Evolutionary conservation across 129 eudicot genomes (phyloP).

Genomic region (Logfia minima): DNA sequence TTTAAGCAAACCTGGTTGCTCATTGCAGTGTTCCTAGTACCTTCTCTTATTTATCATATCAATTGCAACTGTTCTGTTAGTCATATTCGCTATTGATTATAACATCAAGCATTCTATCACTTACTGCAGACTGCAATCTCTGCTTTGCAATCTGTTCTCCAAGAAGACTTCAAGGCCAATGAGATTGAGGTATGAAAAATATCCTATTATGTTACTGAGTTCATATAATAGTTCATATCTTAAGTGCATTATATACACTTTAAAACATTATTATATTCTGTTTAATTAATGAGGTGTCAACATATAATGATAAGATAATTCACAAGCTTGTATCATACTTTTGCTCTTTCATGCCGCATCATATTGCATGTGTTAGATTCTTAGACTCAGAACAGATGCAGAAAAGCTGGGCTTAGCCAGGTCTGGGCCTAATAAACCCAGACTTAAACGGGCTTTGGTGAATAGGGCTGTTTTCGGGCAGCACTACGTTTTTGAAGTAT

Average conservation of each 20-base stretch:
- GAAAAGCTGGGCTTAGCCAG: background rate
- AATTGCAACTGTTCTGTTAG: background rate
- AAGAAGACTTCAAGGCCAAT: slow-evolving; percentile 96
- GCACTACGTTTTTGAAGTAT: background rate
- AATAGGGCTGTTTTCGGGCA: background rate
- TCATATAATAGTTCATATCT: background rate
- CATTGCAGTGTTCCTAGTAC: background rate
- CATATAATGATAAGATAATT: background rate
- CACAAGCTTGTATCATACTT: background rate
- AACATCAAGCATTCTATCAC: slow-evolving; percentile 12
- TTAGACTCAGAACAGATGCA: background rate
- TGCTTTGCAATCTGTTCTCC: slow-evolving; percentile 92
- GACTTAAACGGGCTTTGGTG: background rate
- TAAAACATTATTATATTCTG: background rate
- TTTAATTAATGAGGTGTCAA: background rate
- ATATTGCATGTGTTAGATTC: background rate
- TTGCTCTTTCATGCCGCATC: background rate
- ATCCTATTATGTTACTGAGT: background rate
- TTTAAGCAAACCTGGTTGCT: background rate
- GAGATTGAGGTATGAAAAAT: slow-evolving; percentile 79
- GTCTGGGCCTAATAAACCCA: background rate
- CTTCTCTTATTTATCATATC: background rate
- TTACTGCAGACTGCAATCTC: slow-evolving; percentile 88
- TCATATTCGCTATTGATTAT: background rate
- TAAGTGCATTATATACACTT: background rate